phyloP scores from a whole-genome alignment of 2,329 filamentous ascomycete genomes.

The Beauveria scarabaeidicola region DNA sequence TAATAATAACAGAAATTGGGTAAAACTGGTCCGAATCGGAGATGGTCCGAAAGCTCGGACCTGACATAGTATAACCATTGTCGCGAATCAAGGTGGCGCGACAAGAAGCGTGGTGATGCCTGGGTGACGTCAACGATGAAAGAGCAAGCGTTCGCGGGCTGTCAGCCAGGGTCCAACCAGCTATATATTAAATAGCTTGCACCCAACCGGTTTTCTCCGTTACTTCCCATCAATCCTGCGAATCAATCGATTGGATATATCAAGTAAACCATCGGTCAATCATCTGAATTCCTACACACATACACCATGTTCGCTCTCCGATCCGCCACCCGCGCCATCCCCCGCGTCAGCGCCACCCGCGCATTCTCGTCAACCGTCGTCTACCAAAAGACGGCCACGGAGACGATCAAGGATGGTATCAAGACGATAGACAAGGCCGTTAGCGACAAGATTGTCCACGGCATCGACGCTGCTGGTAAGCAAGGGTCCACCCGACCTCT shows the following conservation, averaged over 20 bases:
- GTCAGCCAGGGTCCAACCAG: neutral
- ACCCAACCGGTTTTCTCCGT: neutral
- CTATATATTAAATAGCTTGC: neutral
- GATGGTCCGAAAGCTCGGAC: neutral
- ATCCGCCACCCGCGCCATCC: conserved; percentile 31
- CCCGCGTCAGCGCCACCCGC: conserved; percentile 33
- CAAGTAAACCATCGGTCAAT: neutral
- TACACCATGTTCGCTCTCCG: conserved; percentile 44
- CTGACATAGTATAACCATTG: neutral
- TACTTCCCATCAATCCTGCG: conserved; percentile 5
- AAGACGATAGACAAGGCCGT: conserved; percentile 53
- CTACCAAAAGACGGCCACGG: conserved; percentile 40
- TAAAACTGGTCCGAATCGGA: neutral
- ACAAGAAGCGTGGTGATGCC: conserved; percentile 1
- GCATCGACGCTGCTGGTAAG: conserved; percentile 51
- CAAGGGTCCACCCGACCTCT: conserved; percentile 9
- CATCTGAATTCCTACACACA: conserved; percentile 6
- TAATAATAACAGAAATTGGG: no score
- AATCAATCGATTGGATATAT: neutral
- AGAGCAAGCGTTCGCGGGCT: neutral
- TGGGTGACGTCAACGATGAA: conserved; percentile 11
- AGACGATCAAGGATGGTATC: conserved; percentile 50
- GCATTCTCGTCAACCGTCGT: conserved; percentile 41
- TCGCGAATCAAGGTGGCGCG: neutral
- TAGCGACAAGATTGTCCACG: conserved; percentile 52